Evolutionary conservation across 129 eudicot species (phyloP), one percentile per base, ranked within the genome.

Genomic region (Helianthus tuberosus): DNA sequence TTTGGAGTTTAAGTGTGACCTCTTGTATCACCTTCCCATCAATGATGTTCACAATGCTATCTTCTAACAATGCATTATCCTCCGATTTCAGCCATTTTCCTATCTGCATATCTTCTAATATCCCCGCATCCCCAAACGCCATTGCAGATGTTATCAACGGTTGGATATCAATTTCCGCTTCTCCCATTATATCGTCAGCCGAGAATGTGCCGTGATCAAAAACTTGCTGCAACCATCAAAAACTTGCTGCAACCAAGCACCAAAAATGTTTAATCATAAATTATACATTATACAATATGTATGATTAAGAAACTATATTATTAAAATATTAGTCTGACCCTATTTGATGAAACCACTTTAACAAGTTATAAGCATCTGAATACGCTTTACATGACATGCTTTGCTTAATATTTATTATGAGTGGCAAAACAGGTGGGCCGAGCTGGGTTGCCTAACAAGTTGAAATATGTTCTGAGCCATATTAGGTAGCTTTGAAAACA

Each of bases 131-230:
- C 59, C 91, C 93, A 66, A 77, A 93, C 5, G 98, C 90, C 78
- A 84, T 81, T 68, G 96, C 96, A 15, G 98, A 90, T 3, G 96
- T 93, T 76, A 93, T 86, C 87, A 90, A 77, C 11, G 98, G 92
- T 73, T 90, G 96, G 39, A 93, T 86, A 63, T 93, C 96, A 3
- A 93, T 82, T 77, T 93, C 93, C 0, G 94, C 98, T 77, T 84
- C 96, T 53, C 98, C 98, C 98, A 93, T 93, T 75, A 90, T 86
- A 77, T 93, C 98, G 68, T 93, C 96, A 39, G 96, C 96, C 8
- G 96, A 90, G 71, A 93, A 90, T 25, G 93, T 90, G 64, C 90
- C 98, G 32, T 93, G 83, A 75, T 93, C 98, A 81, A 65, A 93
- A 15, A 93, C 96, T 93, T 88, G 82, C 98, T 90, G 91, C 80